Percentiles rank a stretch among this genome's conserved stretches.
phyloP scores from a whole-genome alignment of 2,329 filamentous ascomycete genomes.

The Pseudomassariella vexata region DNA sequence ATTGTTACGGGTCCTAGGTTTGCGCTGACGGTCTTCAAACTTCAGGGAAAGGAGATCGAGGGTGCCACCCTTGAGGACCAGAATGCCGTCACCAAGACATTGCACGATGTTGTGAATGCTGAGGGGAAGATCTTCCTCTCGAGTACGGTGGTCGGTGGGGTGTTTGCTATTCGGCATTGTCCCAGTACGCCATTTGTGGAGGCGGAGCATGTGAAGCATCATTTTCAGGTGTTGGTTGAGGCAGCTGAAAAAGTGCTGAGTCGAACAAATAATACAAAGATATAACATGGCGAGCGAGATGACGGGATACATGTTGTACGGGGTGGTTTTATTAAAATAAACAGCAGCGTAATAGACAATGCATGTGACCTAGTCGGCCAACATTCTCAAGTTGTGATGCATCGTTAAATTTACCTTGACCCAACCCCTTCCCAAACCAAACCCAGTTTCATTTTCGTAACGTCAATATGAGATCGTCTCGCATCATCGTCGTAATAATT shows the following conservation, averaged over 20 bases:
- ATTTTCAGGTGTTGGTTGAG: conserved; percentile 69
- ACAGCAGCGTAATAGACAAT: no score
- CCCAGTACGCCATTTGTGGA: conserved; percentile 66
- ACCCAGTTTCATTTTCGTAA: no score
- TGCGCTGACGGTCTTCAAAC: conserved; percentile 69
- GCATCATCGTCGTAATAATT: no score
- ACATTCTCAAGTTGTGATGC: no score
- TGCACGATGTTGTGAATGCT: conserved; percentile 71
- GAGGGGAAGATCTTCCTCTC: conserved; percentile 79
- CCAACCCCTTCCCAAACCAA: no score
- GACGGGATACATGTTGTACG: no score
- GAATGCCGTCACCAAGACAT: conserved; percentile 64
- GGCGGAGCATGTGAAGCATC: conserved; percentile 63
- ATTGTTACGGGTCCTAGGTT: conserved; percentile 72
- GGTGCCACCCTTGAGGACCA: conserved; percentile 36
- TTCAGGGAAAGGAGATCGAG: conserved; percentile 37
- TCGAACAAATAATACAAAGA: conserved; percentile 7
- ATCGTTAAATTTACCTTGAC: no score
- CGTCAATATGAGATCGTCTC: no score
- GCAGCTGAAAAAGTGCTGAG: conserved; percentile 53
- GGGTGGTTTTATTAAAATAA: no score
- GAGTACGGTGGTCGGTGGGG: conserved; percentile 64
- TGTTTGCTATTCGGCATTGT: conserved; percentile 76
- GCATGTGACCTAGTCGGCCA: no score
- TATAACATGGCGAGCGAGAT: no score